Evolutionary conservation across 306 rosid species (phyloP).

Genomic region (Medicago lupulina): DNA sequence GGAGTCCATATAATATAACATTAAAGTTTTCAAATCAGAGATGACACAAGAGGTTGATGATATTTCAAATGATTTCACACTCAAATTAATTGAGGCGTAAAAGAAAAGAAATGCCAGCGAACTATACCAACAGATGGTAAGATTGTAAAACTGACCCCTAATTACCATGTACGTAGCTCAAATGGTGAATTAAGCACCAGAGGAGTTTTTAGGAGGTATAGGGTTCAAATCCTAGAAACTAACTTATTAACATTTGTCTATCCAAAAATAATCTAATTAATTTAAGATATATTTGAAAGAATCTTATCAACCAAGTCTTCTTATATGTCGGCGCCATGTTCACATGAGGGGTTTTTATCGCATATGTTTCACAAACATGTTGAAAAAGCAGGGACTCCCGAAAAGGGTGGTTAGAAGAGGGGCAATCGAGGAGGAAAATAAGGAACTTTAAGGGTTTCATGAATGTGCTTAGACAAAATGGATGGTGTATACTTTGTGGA

Average conservation of each 20-base stretch:
- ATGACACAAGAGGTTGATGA: not conserved
- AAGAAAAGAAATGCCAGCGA: not conserved
- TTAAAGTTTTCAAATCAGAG: conserved; percentile 3
- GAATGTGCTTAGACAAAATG: not conserved
- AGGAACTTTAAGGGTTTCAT: not conserved
- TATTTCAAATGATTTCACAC: too few relatives aligned
- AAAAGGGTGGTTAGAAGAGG: not conserved
- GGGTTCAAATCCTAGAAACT: too few relatives aligned
- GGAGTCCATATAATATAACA: not conserved
- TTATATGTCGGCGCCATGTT: too few relatives aligned
- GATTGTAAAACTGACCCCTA: too few relatives aligned
- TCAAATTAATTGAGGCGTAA: not conserved
- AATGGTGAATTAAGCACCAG: not conserved
- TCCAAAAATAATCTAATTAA: not conserved
- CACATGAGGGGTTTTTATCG: not conserved
- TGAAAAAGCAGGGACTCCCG: not conserved
- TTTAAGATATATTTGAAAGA: not conserved
- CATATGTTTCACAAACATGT: not conserved
- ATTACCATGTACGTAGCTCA: too few relatives aligned
- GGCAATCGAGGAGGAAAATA: not conserved
- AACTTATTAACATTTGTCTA: too few relatives aligned
- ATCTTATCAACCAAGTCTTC: too few relatives aligned
- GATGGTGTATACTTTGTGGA: not conserved
- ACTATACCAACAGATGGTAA: too few relatives aligned
- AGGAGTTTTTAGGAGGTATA: too few relatives aligned